Percentiles rank a stretch among this genome's conserved stretches.
Conservation (phyloP, 2,329 filamentous ascomycete genomes). For the Emergomyces orientalis region DNA sequence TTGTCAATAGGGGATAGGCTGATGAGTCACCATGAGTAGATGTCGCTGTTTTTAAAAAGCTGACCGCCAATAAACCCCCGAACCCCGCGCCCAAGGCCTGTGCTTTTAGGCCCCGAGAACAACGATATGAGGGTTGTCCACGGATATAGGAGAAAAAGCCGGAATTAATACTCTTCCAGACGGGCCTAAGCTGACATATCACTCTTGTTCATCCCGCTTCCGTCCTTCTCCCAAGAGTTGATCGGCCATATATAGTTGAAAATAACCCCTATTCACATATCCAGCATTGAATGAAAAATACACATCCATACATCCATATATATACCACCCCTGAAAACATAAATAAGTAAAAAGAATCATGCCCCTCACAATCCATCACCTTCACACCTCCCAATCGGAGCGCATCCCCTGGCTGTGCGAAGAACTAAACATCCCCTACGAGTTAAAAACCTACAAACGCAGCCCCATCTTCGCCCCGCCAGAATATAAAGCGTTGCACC, state of each 20-base stretch:
- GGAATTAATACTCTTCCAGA: not conserved
- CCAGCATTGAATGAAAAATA: not conserved
- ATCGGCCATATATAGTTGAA: not conserved
- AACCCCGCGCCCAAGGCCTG: not conserved
- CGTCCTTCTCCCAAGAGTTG: no score
- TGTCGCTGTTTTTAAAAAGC: not conserved
- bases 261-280: not conserved
- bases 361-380: slow-evolving; percentile 42
- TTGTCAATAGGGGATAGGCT: not conserved
- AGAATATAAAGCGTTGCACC: slow-evolving; percentile 39
- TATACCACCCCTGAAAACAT: not conserved
- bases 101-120: not conserved
- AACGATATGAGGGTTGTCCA: not conserved
- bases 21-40: not conserved
- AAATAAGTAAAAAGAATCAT: slow-evolving; percentile 1
- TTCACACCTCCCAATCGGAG: slow-evolving; percentile 53
- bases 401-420: slow-evolving; percentile 57
- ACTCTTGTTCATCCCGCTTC: not conserved
- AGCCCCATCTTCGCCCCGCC: slow-evolving; percentile 35
- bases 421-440: slow-evolving; percentile 51
- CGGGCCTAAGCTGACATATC: not conserved
- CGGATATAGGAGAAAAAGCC: not conserved
- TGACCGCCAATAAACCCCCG: not conserved
- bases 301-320: not conserved
- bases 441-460: slow-evolving; percentile 40